A percentile compares a stretch with the other conserved stretches of the same genome.
Evolutionary conservation across 2,329 filamentous ascomycete species (phyloP).

Genomic region (Penicillium expansum): DNA sequence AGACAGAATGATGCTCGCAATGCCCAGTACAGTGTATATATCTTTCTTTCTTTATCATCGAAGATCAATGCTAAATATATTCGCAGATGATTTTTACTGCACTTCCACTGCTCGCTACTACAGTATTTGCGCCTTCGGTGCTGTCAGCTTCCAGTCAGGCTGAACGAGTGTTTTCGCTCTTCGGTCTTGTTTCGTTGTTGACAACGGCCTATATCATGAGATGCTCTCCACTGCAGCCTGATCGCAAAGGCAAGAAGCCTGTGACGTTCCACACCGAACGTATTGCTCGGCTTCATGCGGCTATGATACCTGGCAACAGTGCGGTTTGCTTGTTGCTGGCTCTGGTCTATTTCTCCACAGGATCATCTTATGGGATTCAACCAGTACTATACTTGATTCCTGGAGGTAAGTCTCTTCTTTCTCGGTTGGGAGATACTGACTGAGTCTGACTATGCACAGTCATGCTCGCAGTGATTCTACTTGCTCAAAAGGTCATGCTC

Average conservation of each 20-base stretch:
- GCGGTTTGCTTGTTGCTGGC: constrained; percentile 31
- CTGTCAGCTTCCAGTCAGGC: constrained; percentile 22
- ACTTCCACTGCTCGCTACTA: constrained; percentile 34
- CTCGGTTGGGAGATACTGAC: constrained; percentile 10
- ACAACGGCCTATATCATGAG: constrained; percentile 40
- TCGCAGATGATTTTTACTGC: constrained; percentile 36
- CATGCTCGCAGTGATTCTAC: constrained; percentile 31
- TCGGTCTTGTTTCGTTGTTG: constrained; percentile 38
- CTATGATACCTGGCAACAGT: constrained; percentile 29
- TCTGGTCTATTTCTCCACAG: constrained; percentile 27
- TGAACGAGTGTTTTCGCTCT: constrained; percentile 30
- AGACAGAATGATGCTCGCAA: constrained; percentile 40
- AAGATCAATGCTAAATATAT: neutral
- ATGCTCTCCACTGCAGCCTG: constrained; percentile 27
- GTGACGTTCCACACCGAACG: constrained; percentile 20
- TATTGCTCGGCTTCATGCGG: constrained; percentile 19
- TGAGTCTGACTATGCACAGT: constrained; percentile 30
- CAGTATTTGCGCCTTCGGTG: constrained; percentile 34
- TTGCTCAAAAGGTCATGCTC: constrained; percentile 36
- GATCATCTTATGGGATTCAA: constrained; percentile 18
- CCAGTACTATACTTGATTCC: constrained; percentile 38
- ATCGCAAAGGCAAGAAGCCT: constrained; percentile 32
- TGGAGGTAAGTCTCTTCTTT: constrained; percentile 31
- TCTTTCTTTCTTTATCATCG: neutral
- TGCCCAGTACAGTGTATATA: constrained; percentile 40